Evolutionary conservation across 495 filamentous ascomycete species (phyloP).

Genomic region (Tuber microsphaerosporum): DNA sequence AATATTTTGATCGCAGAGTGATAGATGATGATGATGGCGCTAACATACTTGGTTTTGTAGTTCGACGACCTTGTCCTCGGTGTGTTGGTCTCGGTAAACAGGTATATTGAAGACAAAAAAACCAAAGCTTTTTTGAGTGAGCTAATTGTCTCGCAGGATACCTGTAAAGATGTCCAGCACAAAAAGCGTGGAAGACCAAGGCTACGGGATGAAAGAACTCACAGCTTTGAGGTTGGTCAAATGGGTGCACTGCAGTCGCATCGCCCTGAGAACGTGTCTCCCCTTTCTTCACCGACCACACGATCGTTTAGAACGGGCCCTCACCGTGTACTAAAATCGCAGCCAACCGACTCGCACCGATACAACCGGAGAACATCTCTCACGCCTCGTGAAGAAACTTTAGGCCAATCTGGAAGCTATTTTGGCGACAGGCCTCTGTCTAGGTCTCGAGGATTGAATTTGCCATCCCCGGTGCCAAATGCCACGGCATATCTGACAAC

Average conservation of each 20-base stretch:
- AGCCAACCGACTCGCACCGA: conserved; percentile 46
- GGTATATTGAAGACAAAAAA: conserved; percentile 29
- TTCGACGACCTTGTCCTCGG: conserved; percentile 56
- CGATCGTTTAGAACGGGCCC: conserved; percentile 48
- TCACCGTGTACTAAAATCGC: conserved; percentile 57
- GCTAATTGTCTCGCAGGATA: conserved; percentile 52
- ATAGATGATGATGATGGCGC: conserved; percentile 32
- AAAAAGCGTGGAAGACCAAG: conserved; percentile 92
- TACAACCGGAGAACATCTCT: conserved; percentile 47
- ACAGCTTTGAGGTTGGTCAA: conserved; percentile 48
- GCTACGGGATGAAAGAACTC: conserved; percentile 69
- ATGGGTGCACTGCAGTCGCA: conserved; percentile 38
- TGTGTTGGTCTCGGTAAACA: conserved; percentile 56
- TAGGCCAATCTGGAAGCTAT: conserved; percentile 30
- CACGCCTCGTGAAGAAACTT: conserved; percentile 36
- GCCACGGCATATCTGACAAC: conserved; percentile 50
- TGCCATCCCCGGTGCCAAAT: conserved; percentile 46
- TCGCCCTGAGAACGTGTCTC: conserved; percentile 40
- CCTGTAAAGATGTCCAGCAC: conserved; percentile 91
- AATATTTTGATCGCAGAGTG: conserved; percentile 15
- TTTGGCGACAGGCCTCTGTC: conserved; percentile 43
- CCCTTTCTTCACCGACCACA: conserved; percentile 44
- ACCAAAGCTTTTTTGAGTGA: neutral
- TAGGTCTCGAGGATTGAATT: conserved; percentile 43
- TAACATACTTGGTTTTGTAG: conserved; percentile 43